A percentile compares a stretch with the other conserved stretches of the same genome.
phyloP scores from a whole-genome alignment of 306 rosid species.

The Rosa multiflora region DNA sequence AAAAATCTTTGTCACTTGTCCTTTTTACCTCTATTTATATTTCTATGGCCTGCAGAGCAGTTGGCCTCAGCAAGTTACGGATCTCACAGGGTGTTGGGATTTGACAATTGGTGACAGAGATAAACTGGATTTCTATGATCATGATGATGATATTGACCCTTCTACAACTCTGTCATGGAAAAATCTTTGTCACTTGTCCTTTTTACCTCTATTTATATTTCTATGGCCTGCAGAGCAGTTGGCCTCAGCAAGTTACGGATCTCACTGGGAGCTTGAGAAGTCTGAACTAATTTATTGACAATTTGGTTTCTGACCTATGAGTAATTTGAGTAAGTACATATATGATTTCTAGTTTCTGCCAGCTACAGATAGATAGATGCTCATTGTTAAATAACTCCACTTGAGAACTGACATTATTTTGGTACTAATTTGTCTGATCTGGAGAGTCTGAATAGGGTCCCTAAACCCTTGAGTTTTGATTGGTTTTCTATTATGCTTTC shows the following conservation, averaged over 20 bases:
- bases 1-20: conserved; percentile 6
- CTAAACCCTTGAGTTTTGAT: background rate
- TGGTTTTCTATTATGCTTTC: background rate
- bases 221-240: conserved; percentile 2
- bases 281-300: background rate
- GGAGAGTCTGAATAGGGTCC: background rate
- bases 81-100: background rate
- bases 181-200: conserved; percentile 8
- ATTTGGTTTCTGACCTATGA: background rate
- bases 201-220: background rate
- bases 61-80: background rate
- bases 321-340: background rate
- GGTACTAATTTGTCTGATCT: background rate
- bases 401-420: background rate
- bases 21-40: background rate
- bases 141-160: background rate
- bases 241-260: conserved; percentile 1
- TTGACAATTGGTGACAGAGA: no score
- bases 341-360: background rate
- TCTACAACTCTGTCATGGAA: conserved; percentile 1
- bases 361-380: background rate
- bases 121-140: background rate
- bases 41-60: conserved; percentile 1
- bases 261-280: background rate
- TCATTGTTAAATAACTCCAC: background rate